Conservation (phyloP, 805 yeast species). For the Hermanozyma aechmeae region DNA sequence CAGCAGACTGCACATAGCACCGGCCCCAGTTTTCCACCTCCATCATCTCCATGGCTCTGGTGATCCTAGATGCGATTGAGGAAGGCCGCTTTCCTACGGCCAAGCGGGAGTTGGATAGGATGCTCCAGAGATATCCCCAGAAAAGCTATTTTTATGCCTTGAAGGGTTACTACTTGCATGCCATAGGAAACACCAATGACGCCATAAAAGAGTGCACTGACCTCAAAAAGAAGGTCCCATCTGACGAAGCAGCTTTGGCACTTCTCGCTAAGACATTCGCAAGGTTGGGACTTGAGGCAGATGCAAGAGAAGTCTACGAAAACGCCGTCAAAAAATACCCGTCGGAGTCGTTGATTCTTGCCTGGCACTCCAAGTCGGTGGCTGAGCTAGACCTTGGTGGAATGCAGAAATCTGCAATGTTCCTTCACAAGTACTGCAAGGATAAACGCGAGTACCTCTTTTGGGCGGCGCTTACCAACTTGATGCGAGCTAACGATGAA, state of each 20-base stretch:
- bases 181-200: conserved; percentile 20
- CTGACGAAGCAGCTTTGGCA: conserved; percentile 45
- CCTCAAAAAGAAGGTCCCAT: conserved; percentile 32
- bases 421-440: conserved; percentile 22
- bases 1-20: no score
- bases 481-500: no score
- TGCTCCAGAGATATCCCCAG: conserved; percentile 47
- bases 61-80: conserved; percentile 35
- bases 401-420: conserved; percentile 44
- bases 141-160: conserved; percentile 45
- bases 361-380: conserved; percentile 52
- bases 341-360: conserved; percentile 32
- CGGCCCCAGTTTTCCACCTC: no score
- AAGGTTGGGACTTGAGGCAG: conserved; percentile 18
- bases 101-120: conserved; percentile 34
- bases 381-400: conserved; percentile 38
- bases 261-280: conserved; percentile 37
- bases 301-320: conserved; percentile 44
- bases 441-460: conserved; percentile 25
- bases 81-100: conserved; percentile 50
- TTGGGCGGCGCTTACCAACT: conserved; percentile 51
- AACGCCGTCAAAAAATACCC: conserved; percentile 51
- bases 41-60: no score
- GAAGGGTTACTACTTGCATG: conserved; percentile 23
- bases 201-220: conserved; percentile 22